Evolutionary conservation across 1,139 yeast species (phyloP), one percentile per base, ranked within the genome.

Genomic region (Yamadazyma oceani): DNA sequence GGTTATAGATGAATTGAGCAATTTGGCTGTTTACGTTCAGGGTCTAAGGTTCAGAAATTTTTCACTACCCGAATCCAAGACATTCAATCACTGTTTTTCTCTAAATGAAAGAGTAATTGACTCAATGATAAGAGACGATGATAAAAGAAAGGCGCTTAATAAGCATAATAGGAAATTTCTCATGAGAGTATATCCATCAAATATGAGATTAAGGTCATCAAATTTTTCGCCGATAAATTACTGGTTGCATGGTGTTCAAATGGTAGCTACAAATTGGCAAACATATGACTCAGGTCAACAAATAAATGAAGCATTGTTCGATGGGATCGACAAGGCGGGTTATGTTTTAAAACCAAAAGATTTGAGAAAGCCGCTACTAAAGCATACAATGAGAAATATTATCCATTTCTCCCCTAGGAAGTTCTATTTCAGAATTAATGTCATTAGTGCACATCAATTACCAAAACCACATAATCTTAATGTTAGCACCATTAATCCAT

Each of bases 221-320:
- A 92, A 92, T 53, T 90, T 87, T 53, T 73, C 74, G 31, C 97
- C 98, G 0, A 64, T 86, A 4, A 62, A 62, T 0, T 88, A 78
- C 53, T 92, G 99, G 98, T 69, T 71, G 34, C 69, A 75, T 37
- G 99, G 99, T 0, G 83, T 76, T 4, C 98, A 92, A 55, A 78
- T 94, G 89, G 97, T 87, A 3, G 97, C 98, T 0, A 82, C 96
- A 2, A 92, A 92, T 55, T 94, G 97, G 97, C 98, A 92, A 60
- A 85, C 95, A 0, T 84, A 80, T 57, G 98, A 92, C 54, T 46
- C 80, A 16, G 97, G 97, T 0, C 92, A 89, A 56, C 96, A 88
- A 53, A 55, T 92, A n/a, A 90, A 89, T 57, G 86, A 85, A 49
- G 87, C 97, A 0, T 66, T 90, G 70, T 92, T 92, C 58, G 69